Conservation (phyloP, 768 basidiomycete species). For the Antrodiella citrinella region DNA sequence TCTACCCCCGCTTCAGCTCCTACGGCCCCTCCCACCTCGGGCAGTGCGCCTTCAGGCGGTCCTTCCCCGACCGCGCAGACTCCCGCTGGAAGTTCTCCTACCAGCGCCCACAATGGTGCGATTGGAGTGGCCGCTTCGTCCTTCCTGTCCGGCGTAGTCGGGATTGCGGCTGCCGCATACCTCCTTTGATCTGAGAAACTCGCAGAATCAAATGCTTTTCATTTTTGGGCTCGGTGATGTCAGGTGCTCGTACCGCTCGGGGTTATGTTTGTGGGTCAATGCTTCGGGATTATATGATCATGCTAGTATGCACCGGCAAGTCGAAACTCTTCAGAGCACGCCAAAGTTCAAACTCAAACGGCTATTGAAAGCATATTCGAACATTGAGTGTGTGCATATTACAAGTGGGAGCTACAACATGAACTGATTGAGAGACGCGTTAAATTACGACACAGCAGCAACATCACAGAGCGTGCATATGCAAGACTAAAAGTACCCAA, state of each 20-base stretch:
- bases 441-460: too few species aligned
- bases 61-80: neutral
- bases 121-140: neutral
- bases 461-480: too few species aligned
- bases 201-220: too few species aligned
- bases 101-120: neutral
- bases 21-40: neutral
- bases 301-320: too few species aligned
- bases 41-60: constrained; percentile 1
- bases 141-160: neutral
- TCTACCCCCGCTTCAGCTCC: neutral
- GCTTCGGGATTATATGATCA: too few species aligned
- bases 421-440: neutral
- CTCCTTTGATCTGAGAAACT: too few species aligned
- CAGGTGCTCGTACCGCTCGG: too few species aligned
- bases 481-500: too few species aligned
- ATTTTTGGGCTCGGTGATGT: too few species aligned
- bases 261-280: too few species aligned
- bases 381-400: neutral
- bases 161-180: neutral
- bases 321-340: too few species aligned
- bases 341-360: too few species aligned
- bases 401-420: neutral
- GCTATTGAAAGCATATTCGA: neutral
- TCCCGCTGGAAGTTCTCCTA: neutral